Evolutionary conservation across 176 grass and related monocot genomes (phyloP).

Genomic region (Musa beccarii): DNA sequence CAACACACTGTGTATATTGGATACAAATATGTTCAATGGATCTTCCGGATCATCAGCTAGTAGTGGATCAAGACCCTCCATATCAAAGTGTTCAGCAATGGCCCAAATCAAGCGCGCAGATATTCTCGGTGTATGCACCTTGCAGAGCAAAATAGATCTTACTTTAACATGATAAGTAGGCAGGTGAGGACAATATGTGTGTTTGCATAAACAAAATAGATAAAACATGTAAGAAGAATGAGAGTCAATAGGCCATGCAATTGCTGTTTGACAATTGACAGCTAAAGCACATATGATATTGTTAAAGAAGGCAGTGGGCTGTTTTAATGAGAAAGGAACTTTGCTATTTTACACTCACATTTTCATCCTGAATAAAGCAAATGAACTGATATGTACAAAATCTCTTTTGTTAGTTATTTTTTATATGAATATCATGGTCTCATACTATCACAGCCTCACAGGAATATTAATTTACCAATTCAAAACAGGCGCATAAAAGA

Average conservation of each 20-base stretch:
- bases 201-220: neutral
- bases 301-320: neutral
- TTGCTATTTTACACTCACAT: neutral
- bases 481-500: neutral
- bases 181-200: neutral
- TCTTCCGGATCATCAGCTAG: slow-evolving; percentile 98
- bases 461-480: neutral
- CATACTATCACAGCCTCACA: too few species aligned
- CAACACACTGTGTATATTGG: slow-evolving; percentile 94
- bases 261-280: neutral
- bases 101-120: slow-evolving; percentile 82
- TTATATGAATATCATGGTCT: too few species aligned
- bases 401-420: neutral
- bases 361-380: neutral
- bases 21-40: slow-evolving; percentile 90
- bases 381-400: neutral
- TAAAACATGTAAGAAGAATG: neutral
- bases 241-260: neutral
- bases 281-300: neutral
- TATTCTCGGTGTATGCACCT: slow-evolving; percentile 91
- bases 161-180: neutral
- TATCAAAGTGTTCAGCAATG: slow-evolving; percentile 92
- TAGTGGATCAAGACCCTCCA: slow-evolving; percentile 95
- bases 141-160: slow-evolving; percentile 3
- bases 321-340: neutral